Percentiles rank a stretch among this genome's conserved stretches.
phyloP scores from a whole-genome alignment of 345 rosid species.

The Odontarrhena argentea region DNA sequence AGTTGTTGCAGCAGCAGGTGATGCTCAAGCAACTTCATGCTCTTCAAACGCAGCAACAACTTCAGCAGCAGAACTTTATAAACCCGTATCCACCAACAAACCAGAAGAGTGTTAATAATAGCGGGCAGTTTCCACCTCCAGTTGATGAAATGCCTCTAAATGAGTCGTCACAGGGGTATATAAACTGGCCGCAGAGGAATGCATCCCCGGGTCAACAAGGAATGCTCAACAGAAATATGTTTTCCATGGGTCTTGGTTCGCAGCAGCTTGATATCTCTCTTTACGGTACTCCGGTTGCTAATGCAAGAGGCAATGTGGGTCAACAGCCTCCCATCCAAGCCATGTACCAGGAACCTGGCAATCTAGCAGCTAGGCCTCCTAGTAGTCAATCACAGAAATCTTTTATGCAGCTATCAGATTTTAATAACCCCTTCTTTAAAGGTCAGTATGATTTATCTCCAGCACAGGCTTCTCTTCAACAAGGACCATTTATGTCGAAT shows the following conservation, averaged over 20 bases:
- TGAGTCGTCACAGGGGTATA: conserved; percentile 51
- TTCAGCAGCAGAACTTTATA: conserved; percentile 59
- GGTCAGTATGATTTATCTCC: conserved; percentile 39
- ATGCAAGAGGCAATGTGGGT: conserved; percentile 47
- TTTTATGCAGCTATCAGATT: conserved; percentile 44
- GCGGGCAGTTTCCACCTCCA: conserved; percentile 47
- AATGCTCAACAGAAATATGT: conserved; percentile 40
- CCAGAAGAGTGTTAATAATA: conserved; percentile 47
- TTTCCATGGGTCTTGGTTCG: conserved; percentile 50
- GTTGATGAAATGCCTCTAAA: conserved; percentile 60
- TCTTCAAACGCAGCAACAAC: conserved; percentile 69
- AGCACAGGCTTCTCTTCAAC: conserved; percentile 22
- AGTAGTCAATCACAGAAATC: conserved; percentile 50
- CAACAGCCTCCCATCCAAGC: conserved; percentile 48
- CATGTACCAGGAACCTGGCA: conserved; percentile 39
- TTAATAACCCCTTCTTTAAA: conserved; percentile 39
- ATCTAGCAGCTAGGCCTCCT: conserved; percentile 41
- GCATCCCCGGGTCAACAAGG: conserved; percentile 51
- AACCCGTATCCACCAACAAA: conserved; percentile 45
- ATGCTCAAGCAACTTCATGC: conserved; percentile 75
- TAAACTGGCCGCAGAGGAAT: conserved; percentile 54
- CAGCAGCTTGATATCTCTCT: conserved; percentile 58
- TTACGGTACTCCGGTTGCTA: conserved; percentile 54
- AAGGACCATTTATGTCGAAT: conserved; percentile 44
- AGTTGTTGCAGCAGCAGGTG: conserved; percentile 66